Evolutionary conservation across 2,329 filamentous ascomycete species (phyloP).

Genomic region (Diplodia corticola): DNA sequence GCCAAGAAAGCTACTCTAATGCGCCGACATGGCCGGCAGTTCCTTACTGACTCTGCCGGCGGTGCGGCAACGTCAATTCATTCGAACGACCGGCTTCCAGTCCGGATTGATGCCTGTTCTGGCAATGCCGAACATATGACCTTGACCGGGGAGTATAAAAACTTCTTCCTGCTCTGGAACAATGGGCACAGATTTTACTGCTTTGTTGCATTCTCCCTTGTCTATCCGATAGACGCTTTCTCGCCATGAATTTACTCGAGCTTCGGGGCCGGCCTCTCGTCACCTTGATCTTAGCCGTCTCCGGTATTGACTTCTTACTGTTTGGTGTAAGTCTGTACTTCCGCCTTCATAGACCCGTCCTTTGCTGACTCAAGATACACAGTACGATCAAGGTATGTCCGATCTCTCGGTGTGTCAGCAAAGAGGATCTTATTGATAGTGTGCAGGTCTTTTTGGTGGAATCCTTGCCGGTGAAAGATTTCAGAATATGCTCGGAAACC

Average conservation of each 20-base stretch:
- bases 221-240: not conserved
- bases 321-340: not conserved
- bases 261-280: conserved; percentile 10
- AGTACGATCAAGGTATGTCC: conserved; percentile 8
- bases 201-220: not conserved
- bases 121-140: not conserved
- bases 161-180: not conserved
- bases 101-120: not conserved
- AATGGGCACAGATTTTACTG: not conserved
- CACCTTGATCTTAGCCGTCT: not conserved
- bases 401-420: not conserved
- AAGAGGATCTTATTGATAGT: not conserved
- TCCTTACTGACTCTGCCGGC: not conserved
- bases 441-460: conserved; percentile 31
- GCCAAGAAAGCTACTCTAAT: not conserved
- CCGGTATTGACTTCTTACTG: not conserved
- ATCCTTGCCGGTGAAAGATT: conserved; percentile 33
- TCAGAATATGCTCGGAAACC: conserved; percentile 30
- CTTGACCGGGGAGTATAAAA: not conserved
- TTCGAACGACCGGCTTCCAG: not conserved
- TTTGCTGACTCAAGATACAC: not conserved
- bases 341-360: too few species aligned
- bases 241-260: conserved; percentile 2
- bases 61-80: not conserved
- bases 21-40: not conserved